These are phyloP conservation scores for Plasmodium cynomolgi DNA, from an alignment of 169 alveolate species.

Conservation along the genomic window DNA sequence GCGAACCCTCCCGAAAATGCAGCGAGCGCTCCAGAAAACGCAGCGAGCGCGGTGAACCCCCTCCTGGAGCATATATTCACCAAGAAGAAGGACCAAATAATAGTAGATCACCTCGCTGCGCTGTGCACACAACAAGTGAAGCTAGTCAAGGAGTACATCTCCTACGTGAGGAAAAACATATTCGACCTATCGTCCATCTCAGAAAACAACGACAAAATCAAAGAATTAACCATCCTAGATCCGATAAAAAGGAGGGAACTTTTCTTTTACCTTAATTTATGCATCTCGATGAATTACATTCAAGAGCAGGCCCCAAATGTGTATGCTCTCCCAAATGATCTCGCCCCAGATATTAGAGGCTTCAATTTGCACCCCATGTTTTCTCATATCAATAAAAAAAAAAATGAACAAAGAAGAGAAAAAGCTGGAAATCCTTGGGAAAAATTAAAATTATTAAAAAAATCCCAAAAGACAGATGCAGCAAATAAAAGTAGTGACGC, in stretches of 20 bases:
- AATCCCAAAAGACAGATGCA: slow-evolving; percentile 16
- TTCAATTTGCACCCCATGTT: slow-evolving; percentile 74
- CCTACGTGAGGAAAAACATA: slow-evolving; percentile 40
- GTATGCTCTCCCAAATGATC: background rate
- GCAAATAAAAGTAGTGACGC: background rate
- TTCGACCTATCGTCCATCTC: slow-evolving; percentile 36
- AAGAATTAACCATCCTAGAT: slow-evolving; percentile 61
- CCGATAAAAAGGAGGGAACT: slow-evolving; percentile 71
- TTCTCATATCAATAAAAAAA: slow-evolving; percentile 60
- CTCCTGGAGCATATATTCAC: slow-evolving; percentile 1
- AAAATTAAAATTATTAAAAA: slow-evolving; percentile 50
- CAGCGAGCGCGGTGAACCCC: background rate
- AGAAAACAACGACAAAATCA: slow-evolving; percentile 60
- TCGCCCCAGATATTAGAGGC: slow-evolving; percentile 60
- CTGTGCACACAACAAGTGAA: slow-evolving; percentile 47
- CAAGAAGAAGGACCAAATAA: slow-evolving; percentile 36
- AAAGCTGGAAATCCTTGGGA: slow-evolving; percentile 56
- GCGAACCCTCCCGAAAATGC: background rate
- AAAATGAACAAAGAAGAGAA: slow-evolving; percentile 28
- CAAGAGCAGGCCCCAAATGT: slow-evolving; percentile 37
- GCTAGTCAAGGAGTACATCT: slow-evolving; percentile 44
- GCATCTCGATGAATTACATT: slow-evolving; percentile 47
- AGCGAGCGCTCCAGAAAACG: background rate
- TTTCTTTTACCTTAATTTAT: slow-evolving; percentile 59
- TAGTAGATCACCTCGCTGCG: slow-evolving; percentile 40